Evolutionary conservation across 139 green algal genomes (phyloP), one percentile per base, ranked within the genome.

Genomic region (Micractinium sp.): DNA sequence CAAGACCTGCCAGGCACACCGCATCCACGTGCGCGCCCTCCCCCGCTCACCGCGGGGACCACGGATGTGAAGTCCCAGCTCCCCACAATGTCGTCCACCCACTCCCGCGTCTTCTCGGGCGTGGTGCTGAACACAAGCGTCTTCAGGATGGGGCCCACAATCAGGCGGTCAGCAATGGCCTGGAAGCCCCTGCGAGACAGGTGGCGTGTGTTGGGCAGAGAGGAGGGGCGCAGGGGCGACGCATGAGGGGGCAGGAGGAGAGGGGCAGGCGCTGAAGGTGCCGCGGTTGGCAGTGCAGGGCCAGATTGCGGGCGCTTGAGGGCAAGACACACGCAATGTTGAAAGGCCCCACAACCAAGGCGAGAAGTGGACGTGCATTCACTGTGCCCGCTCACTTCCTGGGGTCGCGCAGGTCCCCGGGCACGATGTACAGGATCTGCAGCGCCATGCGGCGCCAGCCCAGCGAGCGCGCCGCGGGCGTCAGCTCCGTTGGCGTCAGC

Each of bases 381-480:
- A n/a, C n/a, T n/a, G n/a, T n/a, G n/a, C n/a, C 0, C 14, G 29
- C 86, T 81, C 86, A 79, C 77, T 67, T 71, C 53, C 82, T 83
- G 1, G 97, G 97, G n/a, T 95, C 89, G 13, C 97, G 85, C 71
- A 99, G 92, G 82, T 97, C 92, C 19, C 88, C 84, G 1, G 95
- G 93, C n/a, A 94, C 88, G 39, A 99, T 98, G 93, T 98, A 99
- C 19, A 99, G 92, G 39, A 99, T 96, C 91, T 98, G 96, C 82
- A 99, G 91, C 5, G 92, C 93, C 95, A 98, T 99, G 73, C 97
- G 94, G 41, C 94, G 90, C 97, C 97, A 99, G 16, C 97, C 97
- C 41, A 93, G 81, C 29, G 90, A 74, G 78, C 38, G 29, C 66
- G 89, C 92, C 35, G 89, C 90, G 39, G 90, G 38, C 41, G 90